Evolutionary conservation across 805 yeast genomes (phyloP), one percentile per base, ranked within the genome.

Genomic region (Yamadazyma takamatsuzukensis): DNA sequence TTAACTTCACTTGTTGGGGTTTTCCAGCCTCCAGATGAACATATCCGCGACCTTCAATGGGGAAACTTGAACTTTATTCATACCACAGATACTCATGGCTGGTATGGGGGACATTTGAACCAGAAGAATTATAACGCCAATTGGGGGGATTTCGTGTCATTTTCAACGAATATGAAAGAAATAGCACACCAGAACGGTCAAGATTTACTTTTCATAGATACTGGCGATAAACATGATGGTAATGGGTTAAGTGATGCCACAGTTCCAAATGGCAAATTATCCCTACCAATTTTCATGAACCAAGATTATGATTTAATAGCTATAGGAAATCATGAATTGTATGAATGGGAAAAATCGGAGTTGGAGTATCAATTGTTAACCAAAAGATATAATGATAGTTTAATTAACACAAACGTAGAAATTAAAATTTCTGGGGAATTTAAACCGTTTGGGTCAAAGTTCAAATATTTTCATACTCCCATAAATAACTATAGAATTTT

Each of bases 31-130:
- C 7, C 7, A 19, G 7, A 19, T 11, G 11, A 19, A 8, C 13
- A 23, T 13, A 26, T 19, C 17, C 30, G 93, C 32, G 72, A 74
- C n/a, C 48, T 88, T 18, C 49, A 56, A 8, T 70, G 88, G 73
- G 88, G 89, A 0, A 75, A 80, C 35, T 36, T 93, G 29, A 90
- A 93, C 60, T 85, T 93, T 47, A 49, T 90, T 16, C 97, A 90
- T 50, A 89, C 97, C 1, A 93, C 98, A 0, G 98, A 93, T 49
- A 90, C 97, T 2, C 98, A 93, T 56, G 97, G 93, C 1, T 93
- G 98, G 98, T 76, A 83, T 42, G 79, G 90, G 4, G 97, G 97
- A 0, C 98, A 90, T 61, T 47, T 76, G 24, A 78, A 80, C 44
- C 97, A 89, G 54, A 68, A 72, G 18, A 77, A 75, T 37, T 90